These are phyloP conservation scores for Fraxinus americana DNA, from an alignment of 257 asterid genomes.

Conservation along the genomic window DNA sequence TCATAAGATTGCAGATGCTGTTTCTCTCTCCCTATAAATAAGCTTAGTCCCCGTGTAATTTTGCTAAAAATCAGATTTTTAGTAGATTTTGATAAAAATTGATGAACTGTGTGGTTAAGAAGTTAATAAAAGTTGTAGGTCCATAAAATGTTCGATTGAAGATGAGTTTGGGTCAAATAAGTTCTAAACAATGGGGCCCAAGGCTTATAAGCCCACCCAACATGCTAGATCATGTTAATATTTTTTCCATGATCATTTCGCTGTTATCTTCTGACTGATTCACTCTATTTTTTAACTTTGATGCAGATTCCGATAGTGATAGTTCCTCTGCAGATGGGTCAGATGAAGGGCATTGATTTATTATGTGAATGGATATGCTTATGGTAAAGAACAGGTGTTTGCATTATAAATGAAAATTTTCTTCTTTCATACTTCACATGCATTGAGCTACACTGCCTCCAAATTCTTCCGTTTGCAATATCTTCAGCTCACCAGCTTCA, in stretches of 20 bases:
- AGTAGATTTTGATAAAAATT: too few relatives aligned
- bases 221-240: background rate
- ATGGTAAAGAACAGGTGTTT: conserved; percentile 26
- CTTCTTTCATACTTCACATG: background rate
- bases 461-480: background rate
- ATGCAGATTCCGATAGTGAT: conserved; percentile 78
- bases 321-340: conserved; percentile 76
- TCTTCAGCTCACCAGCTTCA: background rate
- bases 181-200: background rate
- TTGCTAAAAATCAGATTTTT: too few relatives aligned
- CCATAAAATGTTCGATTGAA: background rate
- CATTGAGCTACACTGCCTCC: background rate
- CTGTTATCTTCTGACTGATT: background rate
- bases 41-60: too few relatives aligned
- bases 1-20: background rate
- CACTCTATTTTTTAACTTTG: background rate
- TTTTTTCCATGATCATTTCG: background rate
- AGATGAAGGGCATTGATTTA: conserved; percentile 58
- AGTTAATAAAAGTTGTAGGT: too few relatives aligned
- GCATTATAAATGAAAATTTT: background rate
- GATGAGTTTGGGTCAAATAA: too few relatives aligned
- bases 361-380: conserved; percentile 36
- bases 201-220: background rate
- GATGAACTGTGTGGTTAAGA: too few relatives aligned
- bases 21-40: background rate